Base-by-base conservation (phyloP, 1,139 yeast genomes). In the Suhomyces maxii region DNA sequence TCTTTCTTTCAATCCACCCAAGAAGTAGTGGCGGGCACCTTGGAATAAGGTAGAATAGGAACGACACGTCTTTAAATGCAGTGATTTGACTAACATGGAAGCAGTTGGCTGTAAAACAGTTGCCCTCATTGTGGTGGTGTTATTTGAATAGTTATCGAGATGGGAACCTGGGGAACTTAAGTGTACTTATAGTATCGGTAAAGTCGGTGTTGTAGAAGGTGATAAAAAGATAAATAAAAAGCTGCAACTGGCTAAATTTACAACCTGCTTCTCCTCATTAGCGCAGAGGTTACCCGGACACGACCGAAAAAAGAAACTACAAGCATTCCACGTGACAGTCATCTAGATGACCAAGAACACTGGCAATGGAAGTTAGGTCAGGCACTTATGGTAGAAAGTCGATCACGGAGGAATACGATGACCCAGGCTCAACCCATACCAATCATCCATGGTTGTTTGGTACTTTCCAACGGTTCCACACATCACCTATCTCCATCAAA, bases 21-120 rank as follows among this genome's bases (percentile, higher is more conserved):
- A 51, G 49, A 69, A 68, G 52, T 61, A 68, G 37, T 53, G 55
- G 39, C 71, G 53, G 11, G 64, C 70, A 4, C 68, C 67, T 34
- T 54, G 57, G 44, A 68, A 65, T 26, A 50, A 40, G 8, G 42
- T 36, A 31, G 31, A 28, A 11, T 30, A 39, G 37, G 10, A 18
- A 10, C 39, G 39, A 13, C n/a, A 23, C 33, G 39, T n/a, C 26
- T 37, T 31, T 9, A 28, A 10, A n/a, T 12, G 39, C 8, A 23
- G 14, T 9, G 39, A 13, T n/a, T 13, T 37, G 23, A 36, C 14
- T 28, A 28, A 28, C 31, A 28, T 25, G 23, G 14, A 11, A 11
- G 25, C 38, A 10, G 38, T 23, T 25, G 13, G 31, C n/a, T 9
- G 31, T 11, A 28, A 28, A 28, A 28, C 11, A 9, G 4, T 9